phyloP scores from a whole-genome alignment of 192 early-diverging fungal genomes.

The Funneliformis mosseae region DNA sequence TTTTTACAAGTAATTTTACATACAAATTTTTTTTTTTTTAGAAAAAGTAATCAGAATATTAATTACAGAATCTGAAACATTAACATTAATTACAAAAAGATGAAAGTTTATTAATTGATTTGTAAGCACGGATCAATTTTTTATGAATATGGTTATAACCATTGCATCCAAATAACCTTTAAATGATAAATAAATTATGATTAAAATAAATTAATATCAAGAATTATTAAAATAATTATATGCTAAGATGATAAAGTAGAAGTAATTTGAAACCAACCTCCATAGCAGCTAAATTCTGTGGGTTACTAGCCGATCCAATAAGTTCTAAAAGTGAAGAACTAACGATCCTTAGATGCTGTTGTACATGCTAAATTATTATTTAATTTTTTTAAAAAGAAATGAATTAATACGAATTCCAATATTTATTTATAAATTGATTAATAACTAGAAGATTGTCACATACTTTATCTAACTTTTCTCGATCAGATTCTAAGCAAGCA shows the following conservation, averaged over 20 bases:
- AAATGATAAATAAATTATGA: not conserved
- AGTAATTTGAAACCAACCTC: conserved; percentile 53
- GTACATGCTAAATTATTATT: not conserved
- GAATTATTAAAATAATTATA: not conserved
- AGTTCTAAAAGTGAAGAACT: conserved; percentile 91
- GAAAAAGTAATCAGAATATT: too few species aligned
- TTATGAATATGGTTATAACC: conserved; percentile 62
- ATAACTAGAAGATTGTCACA: not conserved
- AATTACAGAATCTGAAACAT: too few species aligned
- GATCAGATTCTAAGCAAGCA: conserved; percentile 68
- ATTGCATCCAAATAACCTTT: conserved; percentile 80
- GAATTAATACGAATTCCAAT: too few species aligned
- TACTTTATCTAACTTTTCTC: conserved; percentile 63
- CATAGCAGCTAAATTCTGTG: conserved; percentile 93
- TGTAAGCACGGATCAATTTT: too few species aligned
- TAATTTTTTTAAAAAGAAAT: not conserved
- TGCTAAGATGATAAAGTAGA: not conserved
- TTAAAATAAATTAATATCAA: not conserved
- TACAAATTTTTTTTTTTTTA: too few species aligned
- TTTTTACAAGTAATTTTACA: too few species aligned
- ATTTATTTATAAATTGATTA: not conserved
- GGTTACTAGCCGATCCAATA: conserved; percentile 87
- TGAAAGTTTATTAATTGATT: too few species aligned
- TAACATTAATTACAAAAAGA: too few species aligned
- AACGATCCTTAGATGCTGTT: not conserved